Percentiles rank a stretch among this genome's conserved stretches.
These are phyloP conservation scores for Lactarius psammicola DNA, from an alignment of 768 basidiomycete species.

Conservation along the genomic window DNA sequence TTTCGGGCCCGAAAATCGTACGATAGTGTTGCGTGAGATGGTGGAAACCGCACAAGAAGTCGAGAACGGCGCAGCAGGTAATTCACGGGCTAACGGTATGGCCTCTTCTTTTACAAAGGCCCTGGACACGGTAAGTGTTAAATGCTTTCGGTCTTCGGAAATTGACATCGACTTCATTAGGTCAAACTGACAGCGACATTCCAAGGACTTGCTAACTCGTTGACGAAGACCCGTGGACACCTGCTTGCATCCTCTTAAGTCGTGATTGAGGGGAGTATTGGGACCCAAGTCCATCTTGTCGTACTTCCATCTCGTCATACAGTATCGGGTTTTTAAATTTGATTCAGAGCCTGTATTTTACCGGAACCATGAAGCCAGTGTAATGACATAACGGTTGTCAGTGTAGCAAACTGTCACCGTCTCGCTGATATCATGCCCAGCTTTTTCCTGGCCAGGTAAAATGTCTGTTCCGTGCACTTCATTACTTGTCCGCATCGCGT, in stretches of 20 bases:
- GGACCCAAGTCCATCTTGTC: too few species aligned
- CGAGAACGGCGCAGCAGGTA: conserved; percentile 44
- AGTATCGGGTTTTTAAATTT: neutral
- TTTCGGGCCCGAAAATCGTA: conserved; percentile 43
- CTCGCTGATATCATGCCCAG: too few species aligned
- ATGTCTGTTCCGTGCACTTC: too few species aligned
- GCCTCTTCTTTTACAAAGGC: conserved; percentile 50
- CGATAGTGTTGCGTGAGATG: conserved; percentile 45
- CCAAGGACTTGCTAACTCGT: conserved; percentile 54
- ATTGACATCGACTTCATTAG: conserved; percentile 33
- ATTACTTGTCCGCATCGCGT: too few species aligned
- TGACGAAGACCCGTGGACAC: conserved; percentile 52
- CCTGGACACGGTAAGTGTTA: conserved; percentile 46
- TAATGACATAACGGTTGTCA: neutral
- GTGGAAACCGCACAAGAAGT: conserved; percentile 47
- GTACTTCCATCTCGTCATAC: too few species aligned
- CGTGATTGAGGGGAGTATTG: neutral
- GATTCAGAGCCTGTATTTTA: neutral
- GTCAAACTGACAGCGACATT: conserved; percentile 56
- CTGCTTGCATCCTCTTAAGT: conserved; percentile 37
- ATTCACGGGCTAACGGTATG: conserved; percentile 35
- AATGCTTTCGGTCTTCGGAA: neutral
- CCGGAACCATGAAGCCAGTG: neutral
- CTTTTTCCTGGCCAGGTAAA: too few species aligned
- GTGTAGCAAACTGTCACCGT: too few species aligned